These are phyloP conservation scores for Lithospermum erythrorhizon DNA, from an alignment of 257 asterid species.

Conservation along the genomic window DNA sequence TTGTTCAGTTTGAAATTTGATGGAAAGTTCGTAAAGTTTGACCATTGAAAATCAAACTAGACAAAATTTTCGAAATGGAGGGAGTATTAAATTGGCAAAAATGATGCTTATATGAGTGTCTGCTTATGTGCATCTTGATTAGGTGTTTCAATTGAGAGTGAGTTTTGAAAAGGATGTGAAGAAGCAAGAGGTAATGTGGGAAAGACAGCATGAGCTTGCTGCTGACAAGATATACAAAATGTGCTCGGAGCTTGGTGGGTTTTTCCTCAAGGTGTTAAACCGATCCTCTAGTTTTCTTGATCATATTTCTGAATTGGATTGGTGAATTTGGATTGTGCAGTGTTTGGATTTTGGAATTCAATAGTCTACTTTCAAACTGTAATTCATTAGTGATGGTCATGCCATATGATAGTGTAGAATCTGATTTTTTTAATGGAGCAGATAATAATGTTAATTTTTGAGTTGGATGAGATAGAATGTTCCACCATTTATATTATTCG, in stretches of 20 bases:
- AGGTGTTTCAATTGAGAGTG: constrained; percentile 83
- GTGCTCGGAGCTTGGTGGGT: constrained; percentile 96
- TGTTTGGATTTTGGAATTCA: not conserved
- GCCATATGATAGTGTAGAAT: too few relatives aligned
- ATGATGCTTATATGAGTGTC: not conserved
- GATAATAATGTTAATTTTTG: too few relatives aligned
- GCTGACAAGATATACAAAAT: constrained; percentile 87
- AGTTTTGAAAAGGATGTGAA: constrained; percentile 60
- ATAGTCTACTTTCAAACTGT: not conserved
- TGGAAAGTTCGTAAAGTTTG: too few relatives aligned
- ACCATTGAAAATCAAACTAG: too few relatives aligned
- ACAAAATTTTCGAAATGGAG: too few relatives aligned
- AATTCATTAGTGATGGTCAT: not conserved
- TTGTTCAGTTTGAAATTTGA: too few relatives aligned
- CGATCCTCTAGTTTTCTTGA: not conserved
- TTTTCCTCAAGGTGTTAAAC: constrained; percentile 75
- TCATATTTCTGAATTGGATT: not conserved
- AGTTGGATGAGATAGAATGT: too few relatives aligned
- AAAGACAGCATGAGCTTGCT: constrained; percentile 85
- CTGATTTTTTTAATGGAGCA: too few relatives aligned
- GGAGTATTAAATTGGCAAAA: not conserved
- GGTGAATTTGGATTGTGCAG: constrained; percentile 1
- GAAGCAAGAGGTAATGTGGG: constrained; percentile 93
- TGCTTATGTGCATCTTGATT: constrained; percentile 3
- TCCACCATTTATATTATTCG: too few relatives aligned